These are phyloP conservation scores for Gracilariopsis chorda DNA, from an alignment of 23 red algal genomes.

Conservation along the genomic window DNA sequence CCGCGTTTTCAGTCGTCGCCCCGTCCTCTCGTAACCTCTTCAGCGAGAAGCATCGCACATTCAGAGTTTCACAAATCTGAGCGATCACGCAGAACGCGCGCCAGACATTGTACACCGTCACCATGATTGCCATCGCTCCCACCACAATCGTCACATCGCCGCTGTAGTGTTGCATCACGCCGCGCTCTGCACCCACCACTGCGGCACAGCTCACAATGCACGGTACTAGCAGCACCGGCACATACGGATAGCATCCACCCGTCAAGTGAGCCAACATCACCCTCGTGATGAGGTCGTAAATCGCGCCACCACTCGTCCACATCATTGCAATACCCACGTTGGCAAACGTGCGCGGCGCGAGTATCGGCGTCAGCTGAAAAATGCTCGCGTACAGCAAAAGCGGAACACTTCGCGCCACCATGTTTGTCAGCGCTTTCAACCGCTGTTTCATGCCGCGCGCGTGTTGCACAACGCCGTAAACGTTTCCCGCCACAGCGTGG, in stretches of 20 bases:
- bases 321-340: conserved; percentile 27
- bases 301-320: conserved; percentile 60
- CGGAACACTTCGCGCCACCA: not conserved
- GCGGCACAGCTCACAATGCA: conserved; percentile 27
- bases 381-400: not conserved
- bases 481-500: conserved; percentile 47
- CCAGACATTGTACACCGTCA: conserved; percentile 48
- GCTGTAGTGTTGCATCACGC: not conserved
- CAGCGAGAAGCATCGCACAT: conserved; percentile 67
- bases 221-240: conserved; percentile 19
- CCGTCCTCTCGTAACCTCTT: not conserved
- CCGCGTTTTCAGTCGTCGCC: too few relatives aligned
- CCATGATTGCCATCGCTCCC: not conserved
- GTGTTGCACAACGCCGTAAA: conserved; percentile 24
- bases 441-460: not conserved
- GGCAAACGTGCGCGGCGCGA: conserved; percentile 37
- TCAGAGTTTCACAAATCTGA: conserved; percentile 61
- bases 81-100: conserved; percentile 47
- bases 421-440: not conserved
- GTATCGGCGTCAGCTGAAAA: conserved; percentile 28
- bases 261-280: conserved; percentile 83
- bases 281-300: conserved; percentile 80
- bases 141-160: not conserved
- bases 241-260: conserved; percentile 42
- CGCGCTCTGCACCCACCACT: conserved; percentile 26